phyloP scores from a whole-genome alignment of 164 flowering plant species.

The Magnolia kwangsiensis region DNA sequence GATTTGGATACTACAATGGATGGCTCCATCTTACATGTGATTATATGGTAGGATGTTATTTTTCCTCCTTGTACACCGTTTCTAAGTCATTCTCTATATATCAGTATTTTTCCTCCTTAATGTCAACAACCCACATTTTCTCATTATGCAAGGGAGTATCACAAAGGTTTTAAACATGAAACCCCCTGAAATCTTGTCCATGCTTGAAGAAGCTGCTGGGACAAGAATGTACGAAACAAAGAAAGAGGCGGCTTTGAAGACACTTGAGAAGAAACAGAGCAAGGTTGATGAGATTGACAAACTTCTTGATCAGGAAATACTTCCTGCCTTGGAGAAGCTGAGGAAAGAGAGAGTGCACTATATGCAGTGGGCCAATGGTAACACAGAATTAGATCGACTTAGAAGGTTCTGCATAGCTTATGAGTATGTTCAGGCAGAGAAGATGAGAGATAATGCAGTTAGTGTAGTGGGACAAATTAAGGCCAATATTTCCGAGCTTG shows the following conservation, averaged over 20 bases:
- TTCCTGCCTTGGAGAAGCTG: constrained; percentile 92
- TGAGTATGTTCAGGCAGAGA: constrained; percentile 87
- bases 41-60: not conserved
- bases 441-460: constrained; percentile 60
- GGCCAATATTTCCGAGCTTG: constrained; percentile 56
- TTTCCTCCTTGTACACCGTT: no score
- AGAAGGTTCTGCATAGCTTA: constrained; percentile 91
- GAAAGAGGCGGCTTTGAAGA: constrained; percentile 91
- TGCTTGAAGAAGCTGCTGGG: constrained; percentile 99
- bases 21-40: not conserved
- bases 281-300: constrained; percentile 97
- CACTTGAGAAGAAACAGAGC: constrained; percentile 94
- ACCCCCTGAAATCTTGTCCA: constrained; percentile 93
- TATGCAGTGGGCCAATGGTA: constrained; percentile 99
- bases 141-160: constrained; percentile 99
- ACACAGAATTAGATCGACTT: constrained; percentile 80
- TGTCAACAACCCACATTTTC: constrained; percentile 98
- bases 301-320: constrained; percentile 92
- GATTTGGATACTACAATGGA: not conserved
- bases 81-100: no score
- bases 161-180: constrained; percentile 99
- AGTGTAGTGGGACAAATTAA: constrained; percentile 56
- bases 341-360: constrained; percentile 89
- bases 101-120: no score
- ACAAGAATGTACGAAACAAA: constrained; percentile 99